These are phyloP conservation scores for Debaryomyces udenii DNA, from an alignment of 1,139 yeast species.

Conservation along the genomic window DNA sequence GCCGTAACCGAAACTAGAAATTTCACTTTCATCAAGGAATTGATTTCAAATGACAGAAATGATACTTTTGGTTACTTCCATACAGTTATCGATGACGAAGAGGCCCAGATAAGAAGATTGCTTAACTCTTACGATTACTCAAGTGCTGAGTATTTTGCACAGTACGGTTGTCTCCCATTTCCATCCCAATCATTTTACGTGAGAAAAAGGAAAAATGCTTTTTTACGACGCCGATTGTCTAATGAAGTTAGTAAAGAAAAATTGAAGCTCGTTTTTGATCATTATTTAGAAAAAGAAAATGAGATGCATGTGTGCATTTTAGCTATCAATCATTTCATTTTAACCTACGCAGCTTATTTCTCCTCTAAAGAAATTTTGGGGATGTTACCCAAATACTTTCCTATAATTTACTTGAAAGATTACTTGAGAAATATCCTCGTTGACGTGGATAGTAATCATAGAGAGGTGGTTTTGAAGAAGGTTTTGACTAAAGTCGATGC, in stretches of 20 bases:
- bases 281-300: slow-evolving; percentile 22
- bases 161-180: slow-evolving; percentile 25
- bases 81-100: slow-evolving; percentile 7
- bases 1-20: neutral
- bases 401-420: slow-evolving; percentile 34
- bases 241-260: slow-evolving; percentile 5
- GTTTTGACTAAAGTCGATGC: slow-evolving; percentile 34
- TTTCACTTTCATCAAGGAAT: neutral
- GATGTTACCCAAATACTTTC: slow-evolving; percentile 35
- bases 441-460: slow-evolving; percentile 24
- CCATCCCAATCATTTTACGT: slow-evolving; percentile 26
- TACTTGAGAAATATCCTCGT: slow-evolving; percentile 29
- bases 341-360: slow-evolving; percentile 26
- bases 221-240: neutral
- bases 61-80: slow-evolving; percentile 15
- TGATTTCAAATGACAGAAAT: neutral
- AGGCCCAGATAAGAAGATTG: slow-evolving; percentile 13
- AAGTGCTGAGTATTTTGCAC: slow-evolving; percentile 38
- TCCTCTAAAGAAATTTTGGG: slow-evolving; percentile 30
- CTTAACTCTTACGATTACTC: slow-evolving; percentile 30
- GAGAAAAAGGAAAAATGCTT: slow-evolving; percentile 6
- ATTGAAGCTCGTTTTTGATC: slow-evolving; percentile 21
- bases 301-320: slow-evolving; percentile 18
- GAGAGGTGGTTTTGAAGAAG: slow-evolving; percentile 28
- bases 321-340: slow-evolving; percentile 36